Evolutionary conservation across 768 basidiomycete genomes (phyloP).

Genomic region (Harrya chromipes): DNA sequence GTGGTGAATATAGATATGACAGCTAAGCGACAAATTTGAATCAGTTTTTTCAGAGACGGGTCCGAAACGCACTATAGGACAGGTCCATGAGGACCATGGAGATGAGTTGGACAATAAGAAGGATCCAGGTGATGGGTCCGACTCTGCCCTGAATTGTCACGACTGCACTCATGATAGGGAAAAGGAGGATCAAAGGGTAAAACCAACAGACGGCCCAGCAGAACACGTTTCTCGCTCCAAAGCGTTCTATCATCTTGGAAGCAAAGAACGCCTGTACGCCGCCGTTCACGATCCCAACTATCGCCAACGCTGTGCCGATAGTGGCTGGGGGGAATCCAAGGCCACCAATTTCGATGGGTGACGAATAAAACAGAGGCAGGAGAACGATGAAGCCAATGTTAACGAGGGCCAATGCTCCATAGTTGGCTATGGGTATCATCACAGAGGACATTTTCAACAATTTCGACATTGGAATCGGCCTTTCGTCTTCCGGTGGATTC

Average conservation of each 20-base stretch:
- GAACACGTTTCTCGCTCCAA: constrained; percentile 41
- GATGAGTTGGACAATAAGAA: constrained; percentile 31
- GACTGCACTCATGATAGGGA: constrained; percentile 43
- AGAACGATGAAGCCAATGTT: constrained; percentile 40
- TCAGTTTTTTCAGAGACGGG: not conserved
- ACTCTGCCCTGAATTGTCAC: constrained; percentile 32
- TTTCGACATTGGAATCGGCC: constrained; percentile 31
- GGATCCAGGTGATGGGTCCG: constrained; percentile 34
- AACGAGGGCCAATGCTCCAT: constrained; percentile 39
- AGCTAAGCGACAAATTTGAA: constrained; percentile 21
- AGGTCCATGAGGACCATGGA: constrained; percentile 36
- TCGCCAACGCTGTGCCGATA: constrained; percentile 40
- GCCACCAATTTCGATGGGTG: constrained; percentile 42
- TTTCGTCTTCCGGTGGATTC: not conserved
- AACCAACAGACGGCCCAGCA: constrained; percentile 35
- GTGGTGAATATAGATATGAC: constrained; percentile 53
- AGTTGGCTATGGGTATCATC: constrained; percentile 41
- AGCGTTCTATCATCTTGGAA: constrained; percentile 34
- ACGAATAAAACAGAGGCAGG: constrained; percentile 44
- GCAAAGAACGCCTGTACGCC: constrained; percentile 40
- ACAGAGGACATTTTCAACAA: constrained; percentile 31
- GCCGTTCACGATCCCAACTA: constrained; percentile 38
- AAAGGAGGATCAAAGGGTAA: constrained; percentile 35
- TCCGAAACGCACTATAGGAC: constrained; percentile 36
- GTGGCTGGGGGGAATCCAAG: constrained; percentile 37